Conservation (phyloP, 768 basidiomycete genomes). For the Boletus barrowsii region DNA sequence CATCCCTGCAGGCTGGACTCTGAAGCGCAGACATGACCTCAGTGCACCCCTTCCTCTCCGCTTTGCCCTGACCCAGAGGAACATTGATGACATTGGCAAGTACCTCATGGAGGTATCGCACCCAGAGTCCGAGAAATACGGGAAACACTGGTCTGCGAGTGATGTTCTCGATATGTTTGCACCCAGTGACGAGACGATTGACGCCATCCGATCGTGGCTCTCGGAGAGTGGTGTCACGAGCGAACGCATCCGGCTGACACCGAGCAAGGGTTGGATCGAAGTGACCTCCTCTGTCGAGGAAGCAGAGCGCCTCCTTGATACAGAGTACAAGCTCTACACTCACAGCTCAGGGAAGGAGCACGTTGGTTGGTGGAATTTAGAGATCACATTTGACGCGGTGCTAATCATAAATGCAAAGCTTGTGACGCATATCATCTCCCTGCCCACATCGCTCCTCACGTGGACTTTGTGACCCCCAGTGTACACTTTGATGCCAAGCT, state of each 20-base stretch:
- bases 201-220: constrained; percentile 26
- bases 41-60: constrained; percentile 27
- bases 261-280: constrained; percentile 25
- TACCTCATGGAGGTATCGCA: constrained; percentile 33
- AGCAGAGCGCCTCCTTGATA: constrained; percentile 31
- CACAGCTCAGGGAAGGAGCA: constrained; percentile 25
- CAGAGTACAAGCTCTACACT: constrained; percentile 31
- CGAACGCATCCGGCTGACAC: constrained; percentile 16
- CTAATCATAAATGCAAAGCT: constrained; percentile 8
- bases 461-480: constrained; percentile 36
- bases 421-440: constrained; percentile 35
- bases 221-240: constrained; percentile 20
- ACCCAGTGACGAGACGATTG: constrained; percentile 22
- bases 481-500: constrained; percentile 32
- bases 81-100: constrained; percentile 14
- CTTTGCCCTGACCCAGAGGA: constrained; percentile 27
- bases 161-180: constrained; percentile 22
- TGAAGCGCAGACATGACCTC: constrained; percentile 34
- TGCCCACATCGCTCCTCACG: constrained; percentile 28
- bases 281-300: constrained; percentile 29
- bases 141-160: constrained; percentile 30
- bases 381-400: neutral
- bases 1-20: constrained; percentile 33
- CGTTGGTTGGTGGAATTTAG: constrained; percentile 17
- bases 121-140: constrained; percentile 35